Base-by-base conservation (phyloP, 495 filamentous ascomycete genomes). In the Daldinia vernicosa region DNA sequence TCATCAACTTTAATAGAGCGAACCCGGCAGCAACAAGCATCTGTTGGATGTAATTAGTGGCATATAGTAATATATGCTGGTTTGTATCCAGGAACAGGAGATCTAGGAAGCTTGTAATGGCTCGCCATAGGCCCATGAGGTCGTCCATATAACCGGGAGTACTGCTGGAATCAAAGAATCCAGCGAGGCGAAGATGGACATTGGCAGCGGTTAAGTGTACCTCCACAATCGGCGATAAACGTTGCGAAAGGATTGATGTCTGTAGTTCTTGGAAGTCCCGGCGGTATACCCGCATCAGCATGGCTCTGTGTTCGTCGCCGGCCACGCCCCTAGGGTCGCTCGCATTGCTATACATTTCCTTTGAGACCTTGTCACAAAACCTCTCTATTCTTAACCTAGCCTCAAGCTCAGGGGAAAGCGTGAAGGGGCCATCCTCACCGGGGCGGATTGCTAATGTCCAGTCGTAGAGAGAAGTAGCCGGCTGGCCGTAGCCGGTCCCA, bases 1-100 rank as follows among this genome's bases (percentile, higher is more conserved):
- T 91, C 76, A 94, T 85, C 30, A 98, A 84, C 77, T 97, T 97
- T 57, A 96, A 82, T 39, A 98, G 79, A 4, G 92, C 90, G 74
- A 95, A 96, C 15, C 92, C 92, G 1, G 89, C 92, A 39, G 93
- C 94, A 39, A 96, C 89, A 74, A 96, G 89, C 91, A 97, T 97
- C 79, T 97, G 94, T 71, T 94, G 90, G 60, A 97, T 86, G 77
- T 97, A 97, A 75, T 95, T 94, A 43, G 92, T 92, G 17, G 90
- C 87, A 74, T 91, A 93, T 19, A 84, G 84, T 12, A 97, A 80
- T 19, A 91, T 83, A 60, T 76, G 77, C 54, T 82, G 75, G 67
- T 83, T 82, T 15, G 75, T 72, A 37, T 77, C 66, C 63, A 74
- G 57, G 72, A 95, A 86, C 14, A 91, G 88, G 47, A 84, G 80